Percentiles rank a stretch among this genome's conserved stretches.
phyloP scores from a whole-genome alignment of 1,284 basidiomycete genomes.

The Cutaneotrichosporon spelunceum region DNA sequence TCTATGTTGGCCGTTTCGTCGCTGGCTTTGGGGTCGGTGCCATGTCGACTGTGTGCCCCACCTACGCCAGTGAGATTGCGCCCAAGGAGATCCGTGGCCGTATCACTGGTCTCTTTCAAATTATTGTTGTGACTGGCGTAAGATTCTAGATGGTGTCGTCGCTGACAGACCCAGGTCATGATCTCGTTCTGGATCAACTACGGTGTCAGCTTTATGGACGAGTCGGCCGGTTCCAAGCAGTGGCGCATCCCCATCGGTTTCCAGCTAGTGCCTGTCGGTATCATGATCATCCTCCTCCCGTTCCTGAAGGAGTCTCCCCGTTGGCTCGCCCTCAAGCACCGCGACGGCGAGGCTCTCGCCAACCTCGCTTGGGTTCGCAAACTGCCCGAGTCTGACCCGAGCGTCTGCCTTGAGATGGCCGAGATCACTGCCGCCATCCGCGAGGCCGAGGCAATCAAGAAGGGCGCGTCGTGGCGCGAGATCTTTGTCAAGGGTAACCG shows the following conservation, averaged over 20 bases:
- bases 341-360: constrained; percentile 30
- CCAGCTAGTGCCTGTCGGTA: constrained; percentile 41
- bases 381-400: constrained; percentile 21
- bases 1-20: constrained; percentile 62
- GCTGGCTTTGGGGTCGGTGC: constrained; percentile 63
- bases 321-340: constrained; percentile 33
- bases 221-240: no score
- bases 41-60: constrained; percentile 61
- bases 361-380: constrained; percentile 33
- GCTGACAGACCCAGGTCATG: no score
- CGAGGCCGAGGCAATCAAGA: not conserved
- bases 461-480: no score
- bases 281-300: constrained; percentile 27
- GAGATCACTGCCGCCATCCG: constrained; percentile 34
- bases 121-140: constrained; percentile 64
- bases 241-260: constrained; percentile 30
- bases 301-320: constrained; percentile 35
- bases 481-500: not conserved
- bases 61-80: constrained; percentile 72
- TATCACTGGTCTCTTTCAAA: constrained; percentile 72
- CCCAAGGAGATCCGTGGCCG: constrained; percentile 66
- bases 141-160: no score
- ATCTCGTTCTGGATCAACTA: constrained; percentile 38
- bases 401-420: constrained; percentile 32
- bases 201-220: constrained; percentile 38